Percentiles rank a stretch among this genome's conserved stretches.
These are phyloP conservation scores for Aspergillus sp. DNA, from an alignment of 2,329 filamentous ascomycete species.

Conservation along the genomic window DNA sequence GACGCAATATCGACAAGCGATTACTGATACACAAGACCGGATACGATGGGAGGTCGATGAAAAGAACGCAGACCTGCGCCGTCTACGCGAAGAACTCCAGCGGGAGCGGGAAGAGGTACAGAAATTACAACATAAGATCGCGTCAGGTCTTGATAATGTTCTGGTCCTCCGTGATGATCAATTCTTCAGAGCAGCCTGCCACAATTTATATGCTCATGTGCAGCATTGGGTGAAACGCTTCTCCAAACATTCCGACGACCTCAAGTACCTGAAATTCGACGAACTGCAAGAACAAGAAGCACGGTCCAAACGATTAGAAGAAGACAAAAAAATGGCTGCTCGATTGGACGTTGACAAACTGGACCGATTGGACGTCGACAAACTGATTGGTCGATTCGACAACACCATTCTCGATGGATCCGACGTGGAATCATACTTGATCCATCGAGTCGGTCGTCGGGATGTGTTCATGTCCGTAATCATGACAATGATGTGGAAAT, in stretches of 20 bases:
- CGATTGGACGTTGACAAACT: no score
- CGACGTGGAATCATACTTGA: constrained; percentile 81
- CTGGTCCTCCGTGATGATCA: constrained; percentile 79
- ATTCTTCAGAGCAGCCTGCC: constrained; percentile 89
- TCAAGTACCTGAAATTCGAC: constrained; percentile 71
- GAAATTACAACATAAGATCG: constrained; percentile 53
- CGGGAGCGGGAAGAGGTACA: constrained; percentile 58
- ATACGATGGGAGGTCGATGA: constrained; percentile 57
- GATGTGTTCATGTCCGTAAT: constrained; percentile 98
- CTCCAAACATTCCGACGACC: constrained; percentile 93
- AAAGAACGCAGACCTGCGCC: constrained; percentile 76
- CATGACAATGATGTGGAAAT: constrained; percentile 99
- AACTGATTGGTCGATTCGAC: constrained; percentile 88
- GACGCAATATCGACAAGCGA: constrained; percentile 55
- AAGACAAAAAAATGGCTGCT: no score
- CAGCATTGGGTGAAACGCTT: constrained; percentile 98
- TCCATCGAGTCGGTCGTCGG: constrained; percentile 77
- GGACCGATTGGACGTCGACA: constrained; percentile 66
- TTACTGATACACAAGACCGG: constrained; percentile 56
- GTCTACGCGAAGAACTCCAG: constrained; percentile 70
- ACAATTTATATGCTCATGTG: constrained; percentile 89
- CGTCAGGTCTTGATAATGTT: constrained; percentile 62
- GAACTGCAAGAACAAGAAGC: constrained; percentile 38
- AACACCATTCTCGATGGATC: constrained; percentile 91
- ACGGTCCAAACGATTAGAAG: no score